Evolutionary conservation across 306 rosid species (phyloP), one percentile per base, ranked within the genome.

Genomic region (Citrullus mucosospermus): DNA sequence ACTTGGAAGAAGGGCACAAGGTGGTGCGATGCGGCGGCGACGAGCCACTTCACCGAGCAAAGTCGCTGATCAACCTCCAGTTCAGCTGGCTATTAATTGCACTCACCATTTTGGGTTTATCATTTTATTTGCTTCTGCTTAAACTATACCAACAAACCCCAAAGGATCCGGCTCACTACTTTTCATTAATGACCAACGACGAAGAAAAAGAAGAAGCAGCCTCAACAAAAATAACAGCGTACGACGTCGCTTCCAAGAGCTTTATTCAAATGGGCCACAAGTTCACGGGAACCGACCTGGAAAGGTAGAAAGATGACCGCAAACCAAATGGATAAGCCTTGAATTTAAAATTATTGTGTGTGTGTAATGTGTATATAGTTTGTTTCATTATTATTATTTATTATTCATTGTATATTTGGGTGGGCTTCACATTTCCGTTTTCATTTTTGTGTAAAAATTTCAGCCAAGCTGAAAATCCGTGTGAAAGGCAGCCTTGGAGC

Each of bases 41-140:
- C 1, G 80, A 78, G 43, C 57, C 95, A 0, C 93, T 85, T 54
- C 88, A 88, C n/a, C 84, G 98, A 1, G 95, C 98, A 0, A 68
- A 78, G 0, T 81, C 97, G 0, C 82, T 95, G 2, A 85, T 95
- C 10, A 89, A 84, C 70, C 84, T 95, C 38, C 83, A 81, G 9
- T 95, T 92, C 80, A 95, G 97, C 54, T 95, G 96, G 96, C 85
- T 51, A 62, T 50, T 95, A 54, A 85, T 88, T 11, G 80, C 43
- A 0, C 54, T 87, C 5, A 77, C 93, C 4, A 16, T 82, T 80
- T 86, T 88, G 2, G 85, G 85, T 0, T 66, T 92, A 4, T 53
- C 82, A 16, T 51, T 86, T 1, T 84, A 92, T 68, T 76, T 95
- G 80, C 9, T 62, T 79, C 36, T 92, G 88, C 78, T 62, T 4